phyloP scores from a whole-genome alignment of 208 protist genomes.

The Trypanosoma rangeli region DNA sequence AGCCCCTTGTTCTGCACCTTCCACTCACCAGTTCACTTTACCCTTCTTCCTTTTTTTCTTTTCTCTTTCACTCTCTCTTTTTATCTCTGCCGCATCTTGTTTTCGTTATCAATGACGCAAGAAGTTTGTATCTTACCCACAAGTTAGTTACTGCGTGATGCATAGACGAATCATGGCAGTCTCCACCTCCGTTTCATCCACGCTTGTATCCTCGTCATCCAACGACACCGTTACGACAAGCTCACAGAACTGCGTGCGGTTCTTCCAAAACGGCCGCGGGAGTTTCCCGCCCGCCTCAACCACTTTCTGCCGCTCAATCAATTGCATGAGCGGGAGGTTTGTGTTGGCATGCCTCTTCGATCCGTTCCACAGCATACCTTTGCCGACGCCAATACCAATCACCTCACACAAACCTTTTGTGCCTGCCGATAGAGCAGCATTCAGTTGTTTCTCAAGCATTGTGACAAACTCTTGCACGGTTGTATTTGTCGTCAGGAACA shows the following conservation, averaged over 20 bases:
- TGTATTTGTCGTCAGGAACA: slow-evolving; percentile 58
- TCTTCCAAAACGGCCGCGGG: slow-evolving; percentile 69
- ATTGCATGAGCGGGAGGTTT: slow-evolving; percentile 69
- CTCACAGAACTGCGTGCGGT: slow-evolving; percentile 78
- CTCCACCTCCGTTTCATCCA: slow-evolving; percentile 87
- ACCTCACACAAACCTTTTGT: slow-evolving; percentile 59
- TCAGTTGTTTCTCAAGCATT: slow-evolving; percentile 51
- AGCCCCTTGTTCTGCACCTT: not conserved
- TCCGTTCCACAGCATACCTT: slow-evolving; percentile 85
- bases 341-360: slow-evolving; percentile 68
- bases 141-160: slow-evolving; percentile 28
- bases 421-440: slow-evolving; percentile 39
- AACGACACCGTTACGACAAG: slow-evolving; percentile 64
- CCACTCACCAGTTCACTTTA: not conserved
- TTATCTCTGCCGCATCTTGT: not conserved
- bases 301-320: slow-evolving; percentile 82
- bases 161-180: slow-evolving; percentile 70
- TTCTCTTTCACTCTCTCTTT: not conserved
- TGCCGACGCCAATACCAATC: slow-evolving; percentile 79
- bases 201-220: slow-evolving; percentile 67
- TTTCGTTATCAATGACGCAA: not conserved
- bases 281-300: slow-evolving; percentile 50
- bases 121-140: not conserved
- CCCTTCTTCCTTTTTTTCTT: not conserved
- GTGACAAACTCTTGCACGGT: slow-evolving; percentile 73